Evolutionary conservation across 192 early-diverging fungal genomes (phyloP), one percentile per base, ranked within the genome.

Genomic region (Lobosporangium transversale): DNA sequence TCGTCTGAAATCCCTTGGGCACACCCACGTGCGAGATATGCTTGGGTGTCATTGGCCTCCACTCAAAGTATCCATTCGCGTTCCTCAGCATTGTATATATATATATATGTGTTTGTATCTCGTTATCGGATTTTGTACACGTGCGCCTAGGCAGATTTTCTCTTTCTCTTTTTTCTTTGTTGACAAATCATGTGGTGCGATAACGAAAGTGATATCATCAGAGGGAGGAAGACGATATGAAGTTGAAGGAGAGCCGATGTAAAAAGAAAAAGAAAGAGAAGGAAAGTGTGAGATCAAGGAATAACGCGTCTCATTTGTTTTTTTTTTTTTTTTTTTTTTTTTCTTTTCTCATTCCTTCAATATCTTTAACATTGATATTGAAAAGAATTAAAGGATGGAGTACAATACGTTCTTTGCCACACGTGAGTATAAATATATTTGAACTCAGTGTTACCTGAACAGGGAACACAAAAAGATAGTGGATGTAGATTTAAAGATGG

Each of bases 1-100:
- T 66, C 1, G 70, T 66, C 23, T 75, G 70, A 31, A 75, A 66
- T 0, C 70, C 62, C 24, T 45, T 58, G 29, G 20, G 55, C 20
- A 45, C 14, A 29, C 35, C 61, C 29, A 45, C 24, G 5, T 14
- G 29, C 8, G 56, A 29, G 11, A 29, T 21, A 4, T 44, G 47
- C 32, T 12, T 54, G 4, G 62, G 49, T 14, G 56, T 51, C 55
- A 60, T 45, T 23, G 55, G 56, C 17, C 54, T 62, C 57, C 51
- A 75, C 12, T 66, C 70, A 63, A 66, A 75, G 52, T 75, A 61
- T 32, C 70, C 70, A 57, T 75, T n/a, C 30, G 63, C 63, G 63
- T 66, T 65, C 45, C 63, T 60, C 62, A 75, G n/a, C 70, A 75
- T 75, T 29, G 26, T 53, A 27, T 48, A 20, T 24, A n/a, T 7